Percentiles rank a stretch among this genome's conserved stretches.
These are phyloP conservation scores for Chalciporus sp. DNA, from an alignment of 1,284 basidiomycete genomes.

Conservation along the genomic window DNA sequence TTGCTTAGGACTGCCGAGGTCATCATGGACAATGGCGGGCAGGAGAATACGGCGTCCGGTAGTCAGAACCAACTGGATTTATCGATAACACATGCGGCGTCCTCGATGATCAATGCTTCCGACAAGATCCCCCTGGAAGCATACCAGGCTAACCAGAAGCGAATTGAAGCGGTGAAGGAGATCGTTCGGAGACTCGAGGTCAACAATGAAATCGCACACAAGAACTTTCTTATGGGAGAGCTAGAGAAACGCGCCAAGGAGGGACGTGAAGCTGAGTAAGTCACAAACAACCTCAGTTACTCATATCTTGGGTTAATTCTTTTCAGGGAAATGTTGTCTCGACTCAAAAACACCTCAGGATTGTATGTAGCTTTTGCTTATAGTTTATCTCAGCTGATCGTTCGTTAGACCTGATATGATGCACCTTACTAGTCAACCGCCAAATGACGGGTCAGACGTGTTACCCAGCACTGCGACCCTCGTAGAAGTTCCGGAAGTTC, in stretches of 20 bases:
- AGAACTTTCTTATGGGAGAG: constrained; percentile 28
- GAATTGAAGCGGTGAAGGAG: constrained; percentile 33
- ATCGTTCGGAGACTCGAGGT: constrained; percentile 27
- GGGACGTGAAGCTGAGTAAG: constrained; percentile 41
- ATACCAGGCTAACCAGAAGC: constrained; percentile 29
- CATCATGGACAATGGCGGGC: constrained; percentile 22
- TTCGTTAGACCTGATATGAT: constrained; percentile 14
- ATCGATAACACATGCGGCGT: constrained; percentile 24
- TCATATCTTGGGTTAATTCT: background rate
- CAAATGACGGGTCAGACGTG: constrained; percentile 19
- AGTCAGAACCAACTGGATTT: constrained; percentile 13
- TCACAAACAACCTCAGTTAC: background rate
- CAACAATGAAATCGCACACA: constrained; percentile 34
- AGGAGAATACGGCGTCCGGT: background rate
- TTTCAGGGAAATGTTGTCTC: constrained; percentile 21
- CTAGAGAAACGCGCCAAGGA: constrained; percentile 31
- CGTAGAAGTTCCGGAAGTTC: constrained; percentile 30
- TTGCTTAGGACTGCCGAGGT: background rate
- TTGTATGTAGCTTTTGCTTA: constrained; percentile 19
- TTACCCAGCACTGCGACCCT: constrained; percentile 35
- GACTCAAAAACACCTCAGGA: constrained; percentile 16
- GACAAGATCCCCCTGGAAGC: constrained; percentile 23
- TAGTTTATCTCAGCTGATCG: constrained; percentile 4
- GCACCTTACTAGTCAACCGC: constrained; percentile 13
- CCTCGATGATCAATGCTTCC: constrained; percentile 30